phyloP scores from a whole-genome alignment of 768 basidiomycete genomes.

The Phylloporus arenicola region DNA sequence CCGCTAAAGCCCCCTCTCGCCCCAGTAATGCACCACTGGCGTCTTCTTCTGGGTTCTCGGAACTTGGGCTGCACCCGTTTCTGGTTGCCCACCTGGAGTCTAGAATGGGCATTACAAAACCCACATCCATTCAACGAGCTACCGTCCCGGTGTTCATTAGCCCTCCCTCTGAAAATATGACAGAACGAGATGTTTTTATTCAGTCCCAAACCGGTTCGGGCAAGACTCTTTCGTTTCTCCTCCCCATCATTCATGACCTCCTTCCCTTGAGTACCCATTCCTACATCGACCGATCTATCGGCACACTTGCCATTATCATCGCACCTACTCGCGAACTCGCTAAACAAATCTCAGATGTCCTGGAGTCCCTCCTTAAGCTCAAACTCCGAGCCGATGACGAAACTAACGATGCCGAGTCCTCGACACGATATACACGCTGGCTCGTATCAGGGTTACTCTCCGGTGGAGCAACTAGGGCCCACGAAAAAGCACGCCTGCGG shows the following conservation, averaged over 20 bases:
- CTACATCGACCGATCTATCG: slow-evolving; percentile 91
- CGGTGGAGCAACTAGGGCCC: slow-evolving; percentile 88
- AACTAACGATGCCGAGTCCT: slow-evolving; percentile 40
- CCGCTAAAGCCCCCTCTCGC: slow-evolving; percentile 26
- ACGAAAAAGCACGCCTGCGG: slow-evolving; percentile 92
- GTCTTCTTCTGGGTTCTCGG: slow-evolving; percentile 72
- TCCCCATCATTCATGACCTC: slow-evolving; percentile 93
- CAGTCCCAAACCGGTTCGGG: slow-evolving; percentile 97
- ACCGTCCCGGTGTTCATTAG: slow-evolving; percentile 59
- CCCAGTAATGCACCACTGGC: slow-evolving; percentile 83
- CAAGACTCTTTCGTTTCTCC: slow-evolving; percentile 88
- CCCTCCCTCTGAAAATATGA: slow-evolving; percentile 31
- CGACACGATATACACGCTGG: slow-evolving; percentile 71
- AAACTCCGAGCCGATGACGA: slow-evolving; percentile 60
- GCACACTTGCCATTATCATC: slow-evolving; percentile 90
- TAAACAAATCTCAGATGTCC: slow-evolving; percentile 94
- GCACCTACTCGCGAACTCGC: slow-evolving; percentile 95
- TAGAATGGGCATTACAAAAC: slow-evolving; percentile 80
- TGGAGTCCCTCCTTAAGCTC: slow-evolving; percentile 74
- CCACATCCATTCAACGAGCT: slow-evolving; percentile 86
- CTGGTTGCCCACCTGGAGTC: slow-evolving; percentile 68
- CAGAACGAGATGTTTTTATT: slow-evolving; percentile 76
- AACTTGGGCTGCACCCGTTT: slow-evolving; percentile 79
- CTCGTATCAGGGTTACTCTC: slow-evolving; percentile 89
- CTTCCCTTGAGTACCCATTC: slow-evolving; percentile 84